Evolutionary conservation across 2,329 filamentous ascomycete species (phyloP).

Genomic region (Colletotrichum lupini): DNA sequence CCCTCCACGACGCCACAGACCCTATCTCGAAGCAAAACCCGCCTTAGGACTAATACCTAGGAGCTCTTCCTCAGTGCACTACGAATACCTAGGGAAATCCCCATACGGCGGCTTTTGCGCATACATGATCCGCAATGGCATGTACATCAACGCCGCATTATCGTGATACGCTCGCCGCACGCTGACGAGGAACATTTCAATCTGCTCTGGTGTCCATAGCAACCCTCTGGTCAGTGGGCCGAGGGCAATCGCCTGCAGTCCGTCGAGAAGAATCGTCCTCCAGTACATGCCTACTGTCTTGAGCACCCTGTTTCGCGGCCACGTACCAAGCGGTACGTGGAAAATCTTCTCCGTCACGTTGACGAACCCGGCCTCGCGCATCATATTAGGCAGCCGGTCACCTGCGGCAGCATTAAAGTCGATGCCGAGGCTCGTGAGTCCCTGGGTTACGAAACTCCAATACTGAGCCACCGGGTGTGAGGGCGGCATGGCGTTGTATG

Average conservation of each 20-base stretch:
- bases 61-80: not conserved
- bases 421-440: conserved; percentile 56
- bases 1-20: not conserved
- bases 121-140: conserved; percentile 66
- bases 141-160: conserved; percentile 59
- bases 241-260: conserved; percentile 62
- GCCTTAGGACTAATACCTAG: not conserved
- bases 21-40: not conserved
- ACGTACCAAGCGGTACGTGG: conserved; percentile 65
- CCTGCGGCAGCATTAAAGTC: conserved; percentile 56
- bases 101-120: conserved; percentile 58
- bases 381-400: conserved; percentile 53
- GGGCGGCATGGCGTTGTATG: conserved; percentile 50
- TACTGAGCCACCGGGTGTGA: conserved; percentile 57
- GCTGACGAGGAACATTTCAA: conserved; percentile 59
- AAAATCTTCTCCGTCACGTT: conserved; percentile 62
- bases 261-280: conserved; percentile 61
- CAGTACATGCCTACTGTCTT: conserved; percentile 65
- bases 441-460: conserved; percentile 58
- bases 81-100: not conserved
- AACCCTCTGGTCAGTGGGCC: conserved; percentile 63
- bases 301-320: conserved; percentile 62
- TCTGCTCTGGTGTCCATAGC: conserved; percentile 59
- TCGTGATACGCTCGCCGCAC: conserved; percentile 61
- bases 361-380: conserved; percentile 62